phyloP scores from a whole-genome alignment of 495 filamentous ascomycete species.

The Glonium stellatum region DNA sequence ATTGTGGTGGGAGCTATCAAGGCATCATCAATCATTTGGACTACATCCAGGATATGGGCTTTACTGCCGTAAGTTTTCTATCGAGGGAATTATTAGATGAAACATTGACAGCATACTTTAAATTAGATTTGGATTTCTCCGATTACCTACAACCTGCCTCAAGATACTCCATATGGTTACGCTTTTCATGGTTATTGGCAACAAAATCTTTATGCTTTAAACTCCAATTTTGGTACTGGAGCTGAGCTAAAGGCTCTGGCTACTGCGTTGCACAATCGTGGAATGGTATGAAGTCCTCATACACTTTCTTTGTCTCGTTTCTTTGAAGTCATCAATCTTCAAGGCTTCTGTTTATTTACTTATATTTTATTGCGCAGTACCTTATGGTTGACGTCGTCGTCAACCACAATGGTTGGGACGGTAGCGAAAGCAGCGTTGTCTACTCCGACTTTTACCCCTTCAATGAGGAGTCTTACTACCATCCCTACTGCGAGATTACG shows the following conservation, averaged over 20 bases:
- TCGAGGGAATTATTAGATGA: not conserved
- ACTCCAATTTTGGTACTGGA: slow-evolving; percentile 59
- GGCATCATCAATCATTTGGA: slow-evolving; percentile 65
- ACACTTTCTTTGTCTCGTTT: not conserved
- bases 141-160: slow-evolving; percentile 53
- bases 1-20: slow-evolving; percentile 71
- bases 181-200: slow-evolving; percentile 74
- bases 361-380: slow-evolving; percentile 33
- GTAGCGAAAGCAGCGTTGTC: slow-evolving; percentile 48
- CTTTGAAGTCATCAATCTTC: not conserved
- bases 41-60: slow-evolving; percentile 72
- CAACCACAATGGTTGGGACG: slow-evolving; percentile 68
- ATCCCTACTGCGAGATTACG: slow-evolving; percentile 55
- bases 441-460: slow-evolving; percentile 60
- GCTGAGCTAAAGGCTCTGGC: slow-evolving; percentile 57
- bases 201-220: slow-evolving; percentile 57
- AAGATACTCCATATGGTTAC: slow-evolving; percentile 38
- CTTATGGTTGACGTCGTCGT: slow-evolving; percentile 76
- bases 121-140: slow-evolving; percentile 69
- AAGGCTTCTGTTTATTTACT: not conserved
- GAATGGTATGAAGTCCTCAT: slow-evolving; percentile 42
- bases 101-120: not conserved
- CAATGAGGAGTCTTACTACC: slow-evolving; percentile 56
- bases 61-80: slow-evolving; percentile 52
- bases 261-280: slow-evolving; percentile 51